Percentiles rank a stretch among this genome's conserved stretches.
Conservation (phyloP, 1,139 yeast genomes). For the Wickerhamomyces sp. region DNA sequence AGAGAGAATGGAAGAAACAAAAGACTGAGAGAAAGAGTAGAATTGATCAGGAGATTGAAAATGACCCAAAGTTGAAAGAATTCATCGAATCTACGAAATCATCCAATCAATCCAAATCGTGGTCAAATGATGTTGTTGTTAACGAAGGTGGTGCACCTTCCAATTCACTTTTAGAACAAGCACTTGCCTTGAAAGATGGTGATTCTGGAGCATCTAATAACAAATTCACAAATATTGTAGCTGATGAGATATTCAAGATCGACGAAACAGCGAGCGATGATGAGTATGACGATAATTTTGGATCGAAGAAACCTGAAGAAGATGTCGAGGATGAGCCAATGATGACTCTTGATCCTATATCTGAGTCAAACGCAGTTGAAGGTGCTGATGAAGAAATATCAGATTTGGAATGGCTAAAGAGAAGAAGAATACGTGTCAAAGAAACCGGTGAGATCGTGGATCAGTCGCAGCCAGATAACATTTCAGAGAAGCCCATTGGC, state of each 20-base stretch:
- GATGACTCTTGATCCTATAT: constrained; percentile 26
- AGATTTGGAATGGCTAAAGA: constrained; percentile 86
- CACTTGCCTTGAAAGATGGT: constrained; percentile 29
- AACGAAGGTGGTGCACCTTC: constrained; percentile 44
- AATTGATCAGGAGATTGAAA: constrained; percentile 54
- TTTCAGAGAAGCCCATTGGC: constrained; percentile 3
- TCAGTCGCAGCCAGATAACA: no score
- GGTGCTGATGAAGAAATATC: constrained; percentile 48
- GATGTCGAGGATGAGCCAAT: constrained; percentile 31
- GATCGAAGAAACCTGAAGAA: constrained; percentile 24
- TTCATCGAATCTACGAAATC: constrained; percentile 83
- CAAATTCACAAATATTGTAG: constrained; percentile 19
- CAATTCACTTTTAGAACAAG: constrained; percentile 32
- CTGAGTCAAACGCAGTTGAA: constrained; percentile 4
- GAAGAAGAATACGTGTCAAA: constrained; percentile 68
- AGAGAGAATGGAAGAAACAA: constrained; percentile 26
- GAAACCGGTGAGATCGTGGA: constrained; percentile 33
- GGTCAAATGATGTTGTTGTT: constrained; percentile 65
- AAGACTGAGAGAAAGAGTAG: constrained; percentile 24
- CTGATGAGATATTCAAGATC: constrained; percentile 29
- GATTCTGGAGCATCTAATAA: constrained; percentile 7
- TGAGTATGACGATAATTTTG: constrained; percentile 51
- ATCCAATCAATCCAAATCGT: constrained; percentile 35
- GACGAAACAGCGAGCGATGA: constrained; percentile 56
- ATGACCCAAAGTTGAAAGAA: constrained; percentile 69